Percentiles rank a stretch among this genome's conserved stretches.
phyloP scores from a whole-genome alignment of 164 flowering plant species.

The Protea cynaroides region DNA sequence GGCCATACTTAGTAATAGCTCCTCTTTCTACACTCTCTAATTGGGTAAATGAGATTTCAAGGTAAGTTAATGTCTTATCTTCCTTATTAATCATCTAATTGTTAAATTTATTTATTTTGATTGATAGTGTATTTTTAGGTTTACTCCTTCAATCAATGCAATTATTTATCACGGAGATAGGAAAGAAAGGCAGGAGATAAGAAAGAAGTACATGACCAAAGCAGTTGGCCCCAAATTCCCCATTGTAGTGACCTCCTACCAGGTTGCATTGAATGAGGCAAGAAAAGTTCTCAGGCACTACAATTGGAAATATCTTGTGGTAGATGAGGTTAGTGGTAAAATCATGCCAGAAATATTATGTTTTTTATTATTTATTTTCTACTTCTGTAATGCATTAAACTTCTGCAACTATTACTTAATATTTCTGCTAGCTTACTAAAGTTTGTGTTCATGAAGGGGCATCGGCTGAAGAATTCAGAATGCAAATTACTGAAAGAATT shows the following conservation, averaged over 20 bases:
- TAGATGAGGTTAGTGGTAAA: slow-evolving; percentile 70
- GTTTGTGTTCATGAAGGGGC: slow-evolving; percentile 56
- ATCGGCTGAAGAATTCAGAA: slow-evolving; percentile 80
- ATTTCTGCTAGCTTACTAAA: slow-evolving; percentile 8
- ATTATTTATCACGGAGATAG: slow-evolving; percentile 80
- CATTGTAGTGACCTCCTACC: slow-evolving; percentile 81
- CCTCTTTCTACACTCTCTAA: slow-evolving; percentile 97
- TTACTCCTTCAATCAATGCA: slow-evolving; percentile 65
- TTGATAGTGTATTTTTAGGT: slow-evolving; percentile 42
- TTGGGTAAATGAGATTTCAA: slow-evolving; percentile 75
- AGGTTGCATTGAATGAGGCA: slow-evolving; percentile 76
- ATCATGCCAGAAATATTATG: not conserved
- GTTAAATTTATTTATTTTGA: not conserved
- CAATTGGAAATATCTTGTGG: slow-evolving; percentile 91
- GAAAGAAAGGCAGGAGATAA: slow-evolving; percentile 58
- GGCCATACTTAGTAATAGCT: slow-evolving; percentile 90
- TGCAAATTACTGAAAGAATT: slow-evolving; percentile 76
- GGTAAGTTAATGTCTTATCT: slow-evolving; percentile 35
- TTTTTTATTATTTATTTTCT: not conserved
- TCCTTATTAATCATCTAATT: not conserved
- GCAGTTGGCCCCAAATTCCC: slow-evolving; percentile 74
- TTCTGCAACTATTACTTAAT: not conserved
- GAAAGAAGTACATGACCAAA: slow-evolving; percentile 72
- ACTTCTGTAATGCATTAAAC: not conserved
- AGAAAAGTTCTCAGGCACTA: slow-evolving; percentile 55